A percentile compares a stretch with the other conserved stretches of the same genome.
Conservation (phyloP, 2,329 filamentous ascomycete species). For the Cryphonectria parasitica region DNA sequence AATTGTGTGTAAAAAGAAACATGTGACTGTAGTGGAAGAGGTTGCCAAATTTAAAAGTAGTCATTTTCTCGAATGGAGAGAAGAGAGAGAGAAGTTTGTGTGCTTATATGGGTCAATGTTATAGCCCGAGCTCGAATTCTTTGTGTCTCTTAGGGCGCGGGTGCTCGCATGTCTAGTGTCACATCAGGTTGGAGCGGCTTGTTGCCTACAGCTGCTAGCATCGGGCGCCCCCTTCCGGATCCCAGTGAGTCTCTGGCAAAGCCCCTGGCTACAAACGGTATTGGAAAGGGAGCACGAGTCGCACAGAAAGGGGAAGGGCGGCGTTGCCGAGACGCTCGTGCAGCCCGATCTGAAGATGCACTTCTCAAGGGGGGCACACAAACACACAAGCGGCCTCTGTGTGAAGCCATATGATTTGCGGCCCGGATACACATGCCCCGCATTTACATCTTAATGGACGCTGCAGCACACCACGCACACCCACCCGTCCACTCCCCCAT, state of each 20-base stretch:
- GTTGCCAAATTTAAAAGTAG: neutral
- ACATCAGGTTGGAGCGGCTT: slow-evolving; percentile 4
- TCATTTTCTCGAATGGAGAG: neutral
- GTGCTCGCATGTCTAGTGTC: slow-evolving; percentile 8
- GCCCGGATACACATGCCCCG: slow-evolving; percentile 16
- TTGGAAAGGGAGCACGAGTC: neutral
- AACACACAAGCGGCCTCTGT: neutral
- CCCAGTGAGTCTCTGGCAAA: neutral
- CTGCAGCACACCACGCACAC: slow-evolving; percentile 25
- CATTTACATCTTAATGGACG: slow-evolving; percentile 8
- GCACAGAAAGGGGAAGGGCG: neutral
- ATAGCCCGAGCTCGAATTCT: neutral
- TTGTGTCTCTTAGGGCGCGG: slow-evolving; percentile 2
- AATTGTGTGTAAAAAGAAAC: neutral
- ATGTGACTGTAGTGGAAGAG: neutral
- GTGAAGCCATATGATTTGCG: neutral
- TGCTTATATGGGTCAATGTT: neutral
- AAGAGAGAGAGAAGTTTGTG: neutral
- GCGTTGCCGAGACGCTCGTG: slow-evolving; percentile 4
- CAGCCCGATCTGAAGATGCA: slow-evolving; percentile 10
- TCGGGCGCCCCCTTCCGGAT: neutral
- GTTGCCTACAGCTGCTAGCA: neutral
- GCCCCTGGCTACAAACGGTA: neutral
- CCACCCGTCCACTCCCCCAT: neutral
- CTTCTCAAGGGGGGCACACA: neutral